phyloP scores from a whole-genome alignment of 176 grass and related monocot species.

The Ampelocalamus luodianensis region DNA sequence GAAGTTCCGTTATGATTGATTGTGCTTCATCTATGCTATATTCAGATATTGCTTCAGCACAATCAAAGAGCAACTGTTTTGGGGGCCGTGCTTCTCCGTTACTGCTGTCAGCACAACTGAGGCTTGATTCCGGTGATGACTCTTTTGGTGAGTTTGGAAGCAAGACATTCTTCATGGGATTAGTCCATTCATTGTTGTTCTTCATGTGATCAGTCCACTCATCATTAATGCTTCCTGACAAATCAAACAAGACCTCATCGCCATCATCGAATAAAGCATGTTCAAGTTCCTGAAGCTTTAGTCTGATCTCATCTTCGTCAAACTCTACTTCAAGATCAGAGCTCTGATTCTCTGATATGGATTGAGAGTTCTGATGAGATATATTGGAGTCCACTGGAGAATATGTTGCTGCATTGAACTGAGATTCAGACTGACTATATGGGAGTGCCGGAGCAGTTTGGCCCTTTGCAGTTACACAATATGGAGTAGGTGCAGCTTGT shows the following conservation, averaged over 20 bases:
- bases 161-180: constrained; percentile 56
- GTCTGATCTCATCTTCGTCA: constrained; percentile 70
- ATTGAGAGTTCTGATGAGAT: constrained; percentile 62
- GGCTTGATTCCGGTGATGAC: constrained; percentile 61
- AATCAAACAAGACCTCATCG: constrained; percentile 56
- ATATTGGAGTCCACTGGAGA: constrained; percentile 58
- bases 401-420: constrained; percentile 40
- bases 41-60: constrained; percentile 67
- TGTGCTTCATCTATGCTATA: constrained; percentile 57
- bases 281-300: constrained; percentile 81
- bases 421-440: constrained; percentile 43
- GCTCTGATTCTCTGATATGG: constrained; percentile 55
- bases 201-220: constrained; percentile 27
- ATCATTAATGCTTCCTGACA: constrained; percentile 40
- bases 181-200: constrained; percentile 45
- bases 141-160: constrained; percentile 64
- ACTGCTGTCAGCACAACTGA: constrained; percentile 48
- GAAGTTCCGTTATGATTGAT: constrained; percentile 71
- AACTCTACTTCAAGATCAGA: constrained; percentile 62
- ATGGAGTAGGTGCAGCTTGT: constrained; percentile 56
- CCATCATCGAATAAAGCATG: constrained; percentile 64
- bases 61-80: constrained; percentile 76
- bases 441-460: constrained; percentile 30
- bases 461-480: constrained; percentile 43
- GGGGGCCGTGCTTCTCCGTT: constrained; percentile 44